phyloP scores from a whole-genome alignment of 495 filamentous ascomycete genomes.

The Aspergillus haitiensis region DNA sequence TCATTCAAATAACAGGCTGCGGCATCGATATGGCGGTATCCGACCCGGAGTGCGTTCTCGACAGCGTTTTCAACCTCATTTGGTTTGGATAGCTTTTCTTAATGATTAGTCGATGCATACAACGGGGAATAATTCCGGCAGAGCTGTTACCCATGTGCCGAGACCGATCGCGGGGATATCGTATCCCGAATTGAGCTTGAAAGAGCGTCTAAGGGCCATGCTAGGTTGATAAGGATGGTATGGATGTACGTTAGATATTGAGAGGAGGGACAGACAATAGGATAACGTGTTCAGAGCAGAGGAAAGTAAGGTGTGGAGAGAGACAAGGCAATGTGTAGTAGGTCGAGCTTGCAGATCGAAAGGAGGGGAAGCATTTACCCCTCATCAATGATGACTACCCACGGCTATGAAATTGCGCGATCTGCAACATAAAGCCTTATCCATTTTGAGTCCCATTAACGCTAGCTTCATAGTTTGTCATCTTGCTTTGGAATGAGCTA shows the following conservation, averaged over 20 bases:
- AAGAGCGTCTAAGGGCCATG: conserved; percentile 43
- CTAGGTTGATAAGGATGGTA: neutral
- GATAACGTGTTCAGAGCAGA: too few relatives aligned
- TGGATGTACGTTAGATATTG: neutral
- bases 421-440: too few relatives aligned
- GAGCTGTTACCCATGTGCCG: conserved; percentile 32
- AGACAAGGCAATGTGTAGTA: too few relatives aligned
- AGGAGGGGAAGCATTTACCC: too few relatives aligned
- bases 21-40: conserved; percentile 49
- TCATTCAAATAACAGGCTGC: conserved; percentile 46
- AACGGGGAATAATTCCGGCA: neutral
- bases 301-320: too few relatives aligned
- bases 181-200: conserved; percentile 44
- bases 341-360: too few relatives aligned
- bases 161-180: conserved; percentile 41
- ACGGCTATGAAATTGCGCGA: too few relatives aligned
- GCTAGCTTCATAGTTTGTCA: too few relatives aligned
- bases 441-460: too few relatives aligned
- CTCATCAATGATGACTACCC: too few relatives aligned
- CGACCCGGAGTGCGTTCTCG: conserved; percentile 45
- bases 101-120: neutral
- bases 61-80: conserved; percentile 53
- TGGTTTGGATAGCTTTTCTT: conserved; percentile 45
- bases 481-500: too few relatives aligned
- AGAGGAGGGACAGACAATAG: too few relatives aligned